Evolutionary conservation across 768 basidiomycete genomes (phyloP).

Genomic region (Pleurotus eryngii): DNA sequence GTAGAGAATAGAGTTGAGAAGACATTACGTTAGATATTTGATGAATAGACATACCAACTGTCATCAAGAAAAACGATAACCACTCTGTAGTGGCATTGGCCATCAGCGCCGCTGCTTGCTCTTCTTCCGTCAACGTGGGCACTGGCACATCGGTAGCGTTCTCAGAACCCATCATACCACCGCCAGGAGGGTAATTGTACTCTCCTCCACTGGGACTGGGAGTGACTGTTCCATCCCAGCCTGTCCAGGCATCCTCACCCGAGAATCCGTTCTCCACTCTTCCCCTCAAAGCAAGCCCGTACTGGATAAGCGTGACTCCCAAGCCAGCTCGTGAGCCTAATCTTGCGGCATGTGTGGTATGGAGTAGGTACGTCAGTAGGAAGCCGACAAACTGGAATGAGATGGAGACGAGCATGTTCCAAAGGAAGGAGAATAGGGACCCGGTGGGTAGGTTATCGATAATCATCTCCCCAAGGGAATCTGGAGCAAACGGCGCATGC

Average conservation of each 20-base stretch:
- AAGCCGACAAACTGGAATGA: constrained; percentile 98
- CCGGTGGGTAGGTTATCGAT: constrained; percentile 87
- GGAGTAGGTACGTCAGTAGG: constrained; percentile 89
- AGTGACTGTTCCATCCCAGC: constrained; percentile 25
- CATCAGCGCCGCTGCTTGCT: constrained; percentile 35
- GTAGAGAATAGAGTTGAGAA: neutral
- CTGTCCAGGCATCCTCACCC: constrained; percentile 25
- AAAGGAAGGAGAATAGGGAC: constrained; percentile 81
- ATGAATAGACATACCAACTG: constrained; percentile 49
- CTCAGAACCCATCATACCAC: constrained; percentile 20
- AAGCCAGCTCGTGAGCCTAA: constrained; percentile 92
- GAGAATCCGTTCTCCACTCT: constrained; percentile 39
- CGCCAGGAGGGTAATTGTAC: constrained; percentile 44
- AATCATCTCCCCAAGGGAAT: constrained; percentile 73
- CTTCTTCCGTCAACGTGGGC: constrained; percentile 24
- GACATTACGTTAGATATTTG: neutral
- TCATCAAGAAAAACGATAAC: constrained; percentile 95
- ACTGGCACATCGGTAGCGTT: constrained; percentile 11
- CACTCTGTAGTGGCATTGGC: constrained; percentile 84
- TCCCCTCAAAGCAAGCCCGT: constrained; percentile 78
- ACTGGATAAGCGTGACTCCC: constrained; percentile 95
- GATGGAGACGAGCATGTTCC: constrained; percentile 90
- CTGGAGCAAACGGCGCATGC: constrained; percentile 77
- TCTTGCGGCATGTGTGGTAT: constrained; percentile 90
- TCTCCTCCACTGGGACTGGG: constrained; percentile 43